Evolutionary conservation across 2,329 filamentous ascomycete species (phyloP), one percentile per base, ranked within the genome.

Genomic region (Xylariaceae sp.): DNA sequence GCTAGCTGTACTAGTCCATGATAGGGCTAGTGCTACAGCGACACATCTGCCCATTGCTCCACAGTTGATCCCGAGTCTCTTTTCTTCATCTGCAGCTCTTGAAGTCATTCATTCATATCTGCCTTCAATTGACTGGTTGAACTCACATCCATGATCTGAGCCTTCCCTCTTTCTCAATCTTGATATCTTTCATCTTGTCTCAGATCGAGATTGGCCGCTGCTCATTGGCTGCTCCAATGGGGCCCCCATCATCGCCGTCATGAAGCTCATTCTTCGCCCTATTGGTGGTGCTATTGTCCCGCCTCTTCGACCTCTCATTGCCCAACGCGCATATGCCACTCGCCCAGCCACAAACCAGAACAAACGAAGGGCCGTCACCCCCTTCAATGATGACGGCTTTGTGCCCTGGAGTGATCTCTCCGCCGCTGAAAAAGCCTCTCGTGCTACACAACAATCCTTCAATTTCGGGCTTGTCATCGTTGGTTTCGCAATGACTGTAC

Each of bases 381-480:
- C 92, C 0, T 83, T 91, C 59, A 93, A 89, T 57, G 92, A 96
- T 57, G 86, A 89, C 60, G 92, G 92, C 6, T 76, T 78, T 52
- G 82, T 95, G 1, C 80, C 82, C 4, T 97, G 92, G 92, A 76
- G 73, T 3, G 76, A 93, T 44, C 77, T 97, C 2, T 89, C 84
- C 1, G 72, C 70, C 0, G 72, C 72, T 38, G 92, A 96, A 64
- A 96, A 95, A 66, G 82, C 83, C 3, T 86, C 85, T 20, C 80
- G 92, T 32, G 87, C 89, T 7, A 92, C 88, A 1, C 91, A 96
- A 67, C 92, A 96, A 67, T 86, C 85, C 14, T 85, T 95, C 72
- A 96, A 97, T 67, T 82, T 95, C 54, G 76, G 85, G 54, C 68
- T 96, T 51, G 81, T 96, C 7, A 55, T 89, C 2, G 73, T 84